Base-by-base conservation (phyloP, 371 early-diverging fungal species). In the Dichotomocladium elegans region DNA sequence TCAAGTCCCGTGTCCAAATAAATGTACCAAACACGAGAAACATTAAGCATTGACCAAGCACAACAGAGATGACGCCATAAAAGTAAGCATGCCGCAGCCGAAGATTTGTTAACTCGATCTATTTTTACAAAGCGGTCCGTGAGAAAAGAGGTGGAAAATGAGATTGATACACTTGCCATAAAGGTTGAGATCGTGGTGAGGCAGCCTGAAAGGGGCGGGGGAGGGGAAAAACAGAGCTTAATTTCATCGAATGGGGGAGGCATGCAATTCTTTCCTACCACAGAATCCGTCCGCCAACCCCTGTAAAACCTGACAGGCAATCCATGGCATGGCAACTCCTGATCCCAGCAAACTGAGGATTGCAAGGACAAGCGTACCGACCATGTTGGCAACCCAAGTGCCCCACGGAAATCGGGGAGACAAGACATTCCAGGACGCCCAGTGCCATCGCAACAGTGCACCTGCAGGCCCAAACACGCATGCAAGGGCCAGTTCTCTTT, bases 151-250 rank as follows among this genome's bases (percentile, higher is more conserved):
- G 41, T 41, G 26, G 26, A 42, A 3, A 34, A 47, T 19, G 15
- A 15, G 57, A 8, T 29, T 24, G 24, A 27, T 30, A 21, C n/a
- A 33, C 62, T 61, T 68, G 82, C 77, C 24, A 75, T 76, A 61
- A 89, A 86, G 1, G 91, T 89, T 2, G 89, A 89, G 19, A 91
- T 68, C 0, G 91, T 91, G 0, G 88, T 85, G 42, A 91, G 52
- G 46, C 90, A 88, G 11, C 80, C 82, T 70, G 59, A n/a, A n/a
- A n/a, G n/a, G n/a, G n/a, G n/a, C n/a, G n/a, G n/a, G n/a, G n/a
- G n/a, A n/a, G n/a, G n/a, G n/a, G n/a, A n/a, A n/a, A n/a, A n/a
- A n/a, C n/a, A n/a, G n/a, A n/a, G n/a, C n/a, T n/a, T n/a, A n/a
- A n/a, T n/a, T n/a, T n/a, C n/a, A n/a, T n/a, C n/a, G n/a, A n/a